A percentile compares a stretch with the other conserved stretches of the same genome.
These are phyloP conservation scores for Paraglomus occultum DNA, from an alignment of 192 early-diverging fungal species.

Conservation along the genomic window DNA sequence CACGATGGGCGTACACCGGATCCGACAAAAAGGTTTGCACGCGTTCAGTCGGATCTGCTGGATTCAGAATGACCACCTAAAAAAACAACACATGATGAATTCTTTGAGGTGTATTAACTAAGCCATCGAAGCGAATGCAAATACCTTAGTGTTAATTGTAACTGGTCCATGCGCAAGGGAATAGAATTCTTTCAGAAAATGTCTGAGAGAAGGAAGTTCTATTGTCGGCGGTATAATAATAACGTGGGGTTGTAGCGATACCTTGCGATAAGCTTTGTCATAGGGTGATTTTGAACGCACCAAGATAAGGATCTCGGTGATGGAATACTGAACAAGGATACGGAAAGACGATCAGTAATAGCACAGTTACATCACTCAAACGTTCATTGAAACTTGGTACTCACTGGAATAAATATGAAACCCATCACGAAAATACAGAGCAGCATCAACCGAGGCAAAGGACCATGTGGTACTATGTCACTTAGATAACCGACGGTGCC, in stretches of 20 bases:
- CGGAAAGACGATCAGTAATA: neutral
- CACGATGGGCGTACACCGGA: slow-evolving; percentile 27
- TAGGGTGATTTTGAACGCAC: slow-evolving; percentile 23
- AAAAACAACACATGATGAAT: neutral
- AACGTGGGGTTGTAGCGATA: slow-evolving; percentile 30
- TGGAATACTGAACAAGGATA: slow-evolving; percentile 19
- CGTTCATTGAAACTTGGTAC: neutral
- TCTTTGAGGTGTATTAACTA: no score
- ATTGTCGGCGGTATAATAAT: slow-evolving; percentile 30
- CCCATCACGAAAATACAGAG: slow-evolving; percentile 24
- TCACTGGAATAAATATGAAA: slow-evolving; percentile 30
- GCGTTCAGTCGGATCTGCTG: slow-evolving; percentile 23
- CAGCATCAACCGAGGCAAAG: slow-evolving; percentile 25
- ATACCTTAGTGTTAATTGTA: slow-evolving; percentile 25
- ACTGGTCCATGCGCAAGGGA: slow-evolving; percentile 23
- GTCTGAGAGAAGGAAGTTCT: slow-evolving; percentile 28
- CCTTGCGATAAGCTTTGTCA: slow-evolving; percentile 23
- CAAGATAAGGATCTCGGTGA: slow-evolving; percentile 15
- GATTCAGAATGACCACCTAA: slow-evolving; percentile 31
- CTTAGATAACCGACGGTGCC: slow-evolving; percentile 30
- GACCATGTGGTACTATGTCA: slow-evolving; percentile 27
- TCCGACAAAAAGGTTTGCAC: slow-evolving; percentile 27
- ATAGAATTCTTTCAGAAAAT: slow-evolving; percentile 33
- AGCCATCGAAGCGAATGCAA: neutral
- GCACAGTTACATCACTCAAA: neutral